These are phyloP conservation scores for Penicillium sp. DNA, from an alignment of 2,329 filamentous ascomycete genomes.

Conservation along the genomic window DNA sequence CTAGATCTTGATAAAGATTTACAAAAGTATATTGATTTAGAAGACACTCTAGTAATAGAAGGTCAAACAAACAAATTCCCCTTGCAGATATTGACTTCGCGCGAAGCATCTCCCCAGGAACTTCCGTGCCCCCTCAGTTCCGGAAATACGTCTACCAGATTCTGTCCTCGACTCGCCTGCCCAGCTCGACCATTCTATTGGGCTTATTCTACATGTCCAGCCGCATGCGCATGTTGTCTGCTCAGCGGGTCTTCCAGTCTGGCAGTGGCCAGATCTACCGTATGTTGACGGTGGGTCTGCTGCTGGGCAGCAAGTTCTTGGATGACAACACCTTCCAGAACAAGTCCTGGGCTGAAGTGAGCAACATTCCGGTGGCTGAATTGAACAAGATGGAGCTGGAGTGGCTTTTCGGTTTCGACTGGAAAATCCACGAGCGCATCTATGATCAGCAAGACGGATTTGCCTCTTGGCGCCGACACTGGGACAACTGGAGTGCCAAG, in stretches of 20 bases:
- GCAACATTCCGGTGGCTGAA: conserved; percentile 80
- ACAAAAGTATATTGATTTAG: too few relatives aligned
- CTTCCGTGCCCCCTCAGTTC: conserved; percentile 69
- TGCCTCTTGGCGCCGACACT: conserved; percentile 64
- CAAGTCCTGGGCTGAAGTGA: conserved; percentile 94
- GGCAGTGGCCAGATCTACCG: conserved; percentile 76
- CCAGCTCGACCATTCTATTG: conserved; percentile 86
- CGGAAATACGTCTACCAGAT: conserved; percentile 92
- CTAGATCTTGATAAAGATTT: too few relatives aligned
- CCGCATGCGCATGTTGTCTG: conserved; percentile 73
- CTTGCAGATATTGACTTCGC: conserved; percentile 64
- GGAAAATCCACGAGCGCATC: conserved; percentile 84
- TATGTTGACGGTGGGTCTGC: conserved; percentile 78
- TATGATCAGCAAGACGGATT: conserved; percentile 71
- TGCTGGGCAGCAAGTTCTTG: conserved; percentile 91
- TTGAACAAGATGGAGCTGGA: conserved; percentile 84
- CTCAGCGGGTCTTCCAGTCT: conserved; percentile 55
- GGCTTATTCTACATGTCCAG: conserved; percentile 88
- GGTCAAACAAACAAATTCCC: too few relatives aligned
- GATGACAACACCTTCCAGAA: conserved; percentile 99
- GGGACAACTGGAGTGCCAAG: conserved; percentile 64
- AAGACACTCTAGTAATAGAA: too few relatives aligned
- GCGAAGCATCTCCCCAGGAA: conserved; percentile 64
- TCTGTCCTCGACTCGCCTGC: conserved; percentile 83
- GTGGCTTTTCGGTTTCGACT: conserved; percentile 81